These are phyloP conservation scores for Heliosperma pusillum DNA, from an alignment of 148 eudicot species.

Conservation along the genomic window DNA sequence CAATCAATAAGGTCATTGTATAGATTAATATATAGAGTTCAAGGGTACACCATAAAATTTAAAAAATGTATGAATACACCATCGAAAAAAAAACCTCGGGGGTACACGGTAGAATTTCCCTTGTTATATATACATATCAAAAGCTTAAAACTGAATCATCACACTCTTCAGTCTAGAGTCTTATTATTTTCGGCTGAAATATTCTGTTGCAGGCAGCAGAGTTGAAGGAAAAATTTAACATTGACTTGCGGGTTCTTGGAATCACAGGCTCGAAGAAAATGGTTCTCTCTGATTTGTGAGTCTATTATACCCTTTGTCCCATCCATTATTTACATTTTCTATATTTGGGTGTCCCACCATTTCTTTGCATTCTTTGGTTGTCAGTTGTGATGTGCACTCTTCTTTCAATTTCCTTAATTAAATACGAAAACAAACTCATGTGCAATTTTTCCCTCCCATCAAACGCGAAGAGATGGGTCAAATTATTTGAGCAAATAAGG, in stretches of 20 bases:
- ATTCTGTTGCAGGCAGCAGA: slow-evolving; percentile 58
- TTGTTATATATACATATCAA: background rate
- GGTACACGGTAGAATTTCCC: too few species aligned
- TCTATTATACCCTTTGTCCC: slow-evolving; percentile 1
- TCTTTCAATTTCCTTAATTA: background rate
- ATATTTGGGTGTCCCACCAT: background rate
- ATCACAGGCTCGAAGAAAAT: slow-evolving; percentile 73
- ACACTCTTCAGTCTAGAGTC: background rate
- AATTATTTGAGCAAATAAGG: background rate
- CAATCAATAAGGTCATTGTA: too few species aligned
- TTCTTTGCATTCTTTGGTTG: background rate
- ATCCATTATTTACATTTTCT: background rate
- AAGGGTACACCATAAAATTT: too few species aligned
- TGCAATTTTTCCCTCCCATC: background rate
- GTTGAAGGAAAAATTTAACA: slow-evolving; percentile 86
- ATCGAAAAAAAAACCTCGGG: too few species aligned
- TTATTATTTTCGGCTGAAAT: background rate
- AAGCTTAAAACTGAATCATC: background rate
- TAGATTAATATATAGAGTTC: too few species aligned
- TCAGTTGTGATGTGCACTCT: background rate
- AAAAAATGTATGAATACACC: too few species aligned
- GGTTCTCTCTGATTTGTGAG: slow-evolving; percentile 90
- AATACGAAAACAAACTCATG: background rate
- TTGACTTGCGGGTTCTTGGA: slow-evolving; percentile 95
- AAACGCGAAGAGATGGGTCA: background rate